Base-by-base conservation (phyloP, 306 rosid genomes). In the Prunus mongolica region DNA sequence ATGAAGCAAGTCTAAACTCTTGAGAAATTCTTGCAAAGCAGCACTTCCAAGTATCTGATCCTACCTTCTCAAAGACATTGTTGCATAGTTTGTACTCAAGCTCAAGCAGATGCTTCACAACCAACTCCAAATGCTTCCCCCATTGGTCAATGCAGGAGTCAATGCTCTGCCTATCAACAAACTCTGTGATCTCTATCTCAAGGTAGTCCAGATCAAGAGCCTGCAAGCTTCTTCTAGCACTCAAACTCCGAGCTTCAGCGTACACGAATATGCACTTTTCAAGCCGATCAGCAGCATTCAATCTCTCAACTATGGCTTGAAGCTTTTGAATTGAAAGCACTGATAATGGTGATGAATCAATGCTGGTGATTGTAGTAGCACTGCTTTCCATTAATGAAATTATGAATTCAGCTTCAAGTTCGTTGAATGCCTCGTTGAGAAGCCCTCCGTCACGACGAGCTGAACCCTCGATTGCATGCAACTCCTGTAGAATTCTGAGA, bases 201-300 rank as follows among this genome's bases (percentile, higher is more conserved):
- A 92, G 93, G 82, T 91, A 92, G 58, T 86, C 86, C 88, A 90
- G 83, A 80, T 83, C 91, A 50, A 92, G 79, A 77, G 88, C 85
- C 80, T 84, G 81, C 74, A 92, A 83, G 69, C 90, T 87, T 73
- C 74, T 80, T 30, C 69, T 82, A 25, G 87, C 91, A 73, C 83
- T 89, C 54, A 46, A 69, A 61, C 89, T 82, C 71, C 91, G 96
- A 69, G 79, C 84, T 62, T 89, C 86, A 64, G 87, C 67, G 44
- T 84, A 96, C n/a, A 85, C 71, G 8, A 89, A 81, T 32, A 79
- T 58, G 63, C 93, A 88, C 46, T 78, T 88, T 41, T 86, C 84
- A 22, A 88, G 79, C 75, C 91, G 84, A 70, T 57, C 71, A 41
- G 84, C 86, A 13, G 87, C 90, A 75, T 84, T 63, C 77, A 95